A percentile compares a stretch with the other conserved stretches of the same genome.
phyloP scores from a whole-genome alignment of 257 asterid species.

The Hygrophila difformis region DNA sequence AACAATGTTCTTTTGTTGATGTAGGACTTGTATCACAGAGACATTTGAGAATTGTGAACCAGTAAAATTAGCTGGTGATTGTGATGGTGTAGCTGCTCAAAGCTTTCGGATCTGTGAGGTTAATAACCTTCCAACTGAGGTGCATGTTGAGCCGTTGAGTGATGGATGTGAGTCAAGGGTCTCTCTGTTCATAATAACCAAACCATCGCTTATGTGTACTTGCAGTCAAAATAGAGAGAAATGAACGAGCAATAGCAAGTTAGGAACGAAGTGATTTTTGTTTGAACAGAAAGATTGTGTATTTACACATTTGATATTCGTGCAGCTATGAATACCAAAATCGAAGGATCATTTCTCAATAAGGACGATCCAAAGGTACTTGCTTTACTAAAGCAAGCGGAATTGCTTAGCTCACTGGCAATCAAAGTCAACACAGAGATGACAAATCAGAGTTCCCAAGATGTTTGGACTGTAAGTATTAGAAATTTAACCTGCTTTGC shows the following conservation, averaged over 20 bases:
- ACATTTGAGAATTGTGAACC: conserved; percentile 22
- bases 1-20: conserved; percentile 18
- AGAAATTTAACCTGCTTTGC: neutral
- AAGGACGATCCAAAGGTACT: conserved; percentile 80
- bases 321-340: conserved; percentile 44
- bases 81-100: conserved; percentile 39
- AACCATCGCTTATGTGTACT: neutral
- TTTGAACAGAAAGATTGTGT: conserved; percentile 1
- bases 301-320: conserved; percentile 1
- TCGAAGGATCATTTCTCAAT: conserved; percentile 56
- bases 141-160: conserved; percentile 16
- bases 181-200: neutral
- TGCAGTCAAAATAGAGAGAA: conserved; percentile 13
- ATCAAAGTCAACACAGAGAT: conserved; percentile 72
- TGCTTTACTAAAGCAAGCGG: conserved; percentile 89
- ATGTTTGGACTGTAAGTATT: conserved; percentile 68
- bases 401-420: conserved; percentile 86
- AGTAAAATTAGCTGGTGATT: conserved; percentile 33
- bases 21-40: conserved; percentile 37
- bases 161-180: conserved; percentile 30
- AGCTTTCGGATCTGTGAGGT: conserved; percentile 17
- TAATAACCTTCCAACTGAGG: neutral
- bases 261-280: conserved; percentile 4
- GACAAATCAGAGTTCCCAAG: conserved; percentile 71
- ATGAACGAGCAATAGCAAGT: neutral